These are phyloP conservation scores for Thielaviopsis musarum DNA, from an alignment of 2,329 filamentous ascomycete species.

Conservation along the genomic window DNA sequence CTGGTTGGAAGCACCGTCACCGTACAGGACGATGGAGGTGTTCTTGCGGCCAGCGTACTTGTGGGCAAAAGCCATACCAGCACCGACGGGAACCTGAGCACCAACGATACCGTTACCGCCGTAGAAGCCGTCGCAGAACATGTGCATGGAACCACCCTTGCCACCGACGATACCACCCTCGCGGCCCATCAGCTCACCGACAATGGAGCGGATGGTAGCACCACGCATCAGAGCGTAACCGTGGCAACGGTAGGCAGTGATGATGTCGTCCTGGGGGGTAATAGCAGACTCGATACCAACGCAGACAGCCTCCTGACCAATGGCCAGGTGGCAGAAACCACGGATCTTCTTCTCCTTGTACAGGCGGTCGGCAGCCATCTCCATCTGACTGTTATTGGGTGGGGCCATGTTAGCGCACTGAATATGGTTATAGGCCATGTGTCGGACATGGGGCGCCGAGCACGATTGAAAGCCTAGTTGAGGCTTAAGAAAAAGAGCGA, in stretches of 20 bases:
- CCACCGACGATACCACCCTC: conserved; percentile 95
- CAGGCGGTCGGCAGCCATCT: conserved; percentile 95
- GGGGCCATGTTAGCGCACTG: not conserved
- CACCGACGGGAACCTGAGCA: conserved; percentile 93
- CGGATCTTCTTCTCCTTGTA: conserved; percentile 99
- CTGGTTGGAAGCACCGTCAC: conserved; percentile 97
- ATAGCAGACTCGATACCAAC: conserved; percentile 95
- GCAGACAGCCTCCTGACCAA: conserved; percentile 92
- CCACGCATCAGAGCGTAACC: conserved; percentile 96
- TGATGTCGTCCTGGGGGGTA: conserved; percentile 78
- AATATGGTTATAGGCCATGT: conserved; percentile 10
- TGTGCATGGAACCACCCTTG: conserved; percentile 99
- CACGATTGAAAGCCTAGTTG: not conserved
- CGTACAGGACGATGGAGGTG: conserved; percentile 78
- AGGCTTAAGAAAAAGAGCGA: not conserved
- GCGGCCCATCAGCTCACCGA: conserved; percentile 87
- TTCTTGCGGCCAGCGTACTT: conserved; percentile 82
- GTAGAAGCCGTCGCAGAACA: conserved; percentile 97
- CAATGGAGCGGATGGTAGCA: conserved; percentile 75
- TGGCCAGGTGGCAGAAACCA: conserved; percentile 98
- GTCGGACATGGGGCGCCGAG: not conserved
- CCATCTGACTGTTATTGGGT: conserved; percentile 61
- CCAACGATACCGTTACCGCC: conserved; percentile 98
- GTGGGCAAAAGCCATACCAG: conserved; percentile 91
- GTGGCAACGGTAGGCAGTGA: conserved; percentile 98